Conservation (phyloP, 2,329 filamentous ascomycete genomes). For the Lasiodiplodia sp. region DNA sequence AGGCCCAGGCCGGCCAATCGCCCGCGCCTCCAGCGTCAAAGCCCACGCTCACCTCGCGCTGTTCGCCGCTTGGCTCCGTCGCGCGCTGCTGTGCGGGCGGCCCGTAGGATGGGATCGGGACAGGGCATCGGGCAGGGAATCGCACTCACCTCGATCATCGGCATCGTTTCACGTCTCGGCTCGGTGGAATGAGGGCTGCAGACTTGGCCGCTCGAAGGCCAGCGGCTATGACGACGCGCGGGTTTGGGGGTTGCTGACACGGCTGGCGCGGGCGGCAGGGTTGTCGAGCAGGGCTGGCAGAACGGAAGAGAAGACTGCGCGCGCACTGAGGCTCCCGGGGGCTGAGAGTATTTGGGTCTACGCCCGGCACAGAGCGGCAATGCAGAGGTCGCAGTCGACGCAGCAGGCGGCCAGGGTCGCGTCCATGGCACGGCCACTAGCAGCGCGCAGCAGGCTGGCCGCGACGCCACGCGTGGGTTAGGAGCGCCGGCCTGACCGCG, state of each 20-base stretch:
- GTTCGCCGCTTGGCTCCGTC: conserved; percentile 9
- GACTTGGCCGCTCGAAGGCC: not conserved
- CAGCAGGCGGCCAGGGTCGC: conserved; percentile 18
- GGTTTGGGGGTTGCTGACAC: not conserved
- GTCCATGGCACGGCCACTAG: conserved; percentile 19
- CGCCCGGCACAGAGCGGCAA: conserved; percentile 14
- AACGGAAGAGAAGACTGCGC: not conserved
- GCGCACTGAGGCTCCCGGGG: conserved; percentile 22
- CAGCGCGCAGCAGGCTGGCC: conserved; percentile 18
- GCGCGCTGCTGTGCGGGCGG: conserved; percentile 18
- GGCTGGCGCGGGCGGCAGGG: not conserved
- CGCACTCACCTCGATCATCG: conserved; percentile 31
- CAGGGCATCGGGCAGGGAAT: conserved; percentile 19
- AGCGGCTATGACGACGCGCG: conserved; percentile 17
- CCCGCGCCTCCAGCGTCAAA: conserved; percentile 20
- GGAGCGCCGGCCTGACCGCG: conserved; percentile 6
- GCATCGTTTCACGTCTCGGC: conserved; percentile 24
- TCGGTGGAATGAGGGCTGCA: conserved; percentile 13
- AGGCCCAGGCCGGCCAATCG: conserved; percentile 20
- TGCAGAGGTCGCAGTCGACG: conserved; percentile 4
- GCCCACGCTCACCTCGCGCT: conserved; percentile 16
- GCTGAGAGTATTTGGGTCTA: conserved; percentile 24
- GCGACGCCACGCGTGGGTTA: conserved; percentile 18
- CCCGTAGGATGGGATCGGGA: conserved; percentile 12
- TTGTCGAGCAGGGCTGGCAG: not conserved